Evolutionary conservation across 2,329 filamentous ascomycete genomes (phyloP), one percentile per base, ranked within the genome.

Genomic region (Aspergillus puulaauensis): DNA sequence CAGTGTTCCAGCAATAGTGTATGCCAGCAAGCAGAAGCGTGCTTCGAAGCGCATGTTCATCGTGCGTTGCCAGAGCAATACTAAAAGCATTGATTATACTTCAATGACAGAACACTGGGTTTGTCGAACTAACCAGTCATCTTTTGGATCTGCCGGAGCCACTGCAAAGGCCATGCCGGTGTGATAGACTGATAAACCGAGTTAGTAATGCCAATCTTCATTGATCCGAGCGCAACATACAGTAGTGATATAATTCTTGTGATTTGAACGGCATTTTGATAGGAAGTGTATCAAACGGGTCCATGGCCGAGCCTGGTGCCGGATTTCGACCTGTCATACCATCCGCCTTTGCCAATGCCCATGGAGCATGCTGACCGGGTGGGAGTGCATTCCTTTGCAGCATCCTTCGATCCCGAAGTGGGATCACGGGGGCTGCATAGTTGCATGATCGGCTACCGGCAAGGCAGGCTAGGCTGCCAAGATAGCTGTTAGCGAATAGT

Each of bases 1-100:
- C 50, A 4, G 50, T 52, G 39, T 52, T 52, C 50, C 50, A 52
- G 21, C 37, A 44, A 21, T 52, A 52, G 50, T 52, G 50, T 9
- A 52, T 44, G 15, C 50, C 41, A 11, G 50, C 50, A 19, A 52
- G 41, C 21, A 52, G 27, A 6, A 52, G 41, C 37, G 50, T 52
- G 17, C 50, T 52, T 43, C 50, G 37, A 2, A 52, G 21, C 6
- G 50, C 50, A 15, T 52, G 39, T 41, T 52, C 50, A 41, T 52
- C 37, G 11, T 31, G 23, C 24, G 35, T 52, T 11, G 50, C 50
- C 9, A 52, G 50, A 21, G 50, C 50, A 31, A 52, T 23, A 21
- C 50, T 52, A 31, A 21, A 17, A 7, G 8, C 3, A 31, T 21
- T 33, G 15, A 52, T 8, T 31, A 51, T 52, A 40, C 15, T 33